These are phyloP conservation scores for Candida gorgasii DNA, from an alignment of 805 yeast species.

Conservation along the genomic window DNA sequence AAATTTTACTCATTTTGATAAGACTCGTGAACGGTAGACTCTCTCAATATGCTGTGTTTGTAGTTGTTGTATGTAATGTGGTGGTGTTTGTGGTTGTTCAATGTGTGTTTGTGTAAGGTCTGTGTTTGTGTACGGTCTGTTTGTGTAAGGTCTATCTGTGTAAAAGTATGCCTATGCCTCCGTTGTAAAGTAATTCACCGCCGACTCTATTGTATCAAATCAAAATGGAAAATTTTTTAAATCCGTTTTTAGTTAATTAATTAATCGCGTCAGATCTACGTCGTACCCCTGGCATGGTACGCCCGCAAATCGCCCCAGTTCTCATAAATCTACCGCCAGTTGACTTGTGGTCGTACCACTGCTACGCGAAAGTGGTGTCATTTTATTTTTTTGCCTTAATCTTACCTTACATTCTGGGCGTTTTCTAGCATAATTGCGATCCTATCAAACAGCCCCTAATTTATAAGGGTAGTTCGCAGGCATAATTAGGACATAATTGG, in stretches of 20 bases:
- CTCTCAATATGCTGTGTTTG: no score
- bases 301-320: neutral
- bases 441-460: no score
- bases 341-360: no score
- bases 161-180: no score
- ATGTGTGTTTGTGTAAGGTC: neutral
- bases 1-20: conserved; percentile 1
- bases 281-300: conserved; percentile 1
- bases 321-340: neutral
- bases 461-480: no score
- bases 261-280: conserved; percentile 2
- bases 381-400: no score
- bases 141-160: no score
- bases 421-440: no score
- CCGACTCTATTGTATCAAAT: conserved; percentile 2
- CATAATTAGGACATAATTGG: no score
- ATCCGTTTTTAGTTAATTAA: conserved; percentile 4
- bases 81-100: neutral
- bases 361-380: no score
- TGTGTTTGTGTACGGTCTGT: neutral
- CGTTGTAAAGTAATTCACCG: no score
- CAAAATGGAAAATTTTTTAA: conserved; percentile 5
- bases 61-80: neutral
- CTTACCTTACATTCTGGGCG: no score
- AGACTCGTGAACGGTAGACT: neutral